Evolutionary conservation across 768 basidiomycete genomes (phyloP).

Genomic region (Trametes villosa): DNA sequence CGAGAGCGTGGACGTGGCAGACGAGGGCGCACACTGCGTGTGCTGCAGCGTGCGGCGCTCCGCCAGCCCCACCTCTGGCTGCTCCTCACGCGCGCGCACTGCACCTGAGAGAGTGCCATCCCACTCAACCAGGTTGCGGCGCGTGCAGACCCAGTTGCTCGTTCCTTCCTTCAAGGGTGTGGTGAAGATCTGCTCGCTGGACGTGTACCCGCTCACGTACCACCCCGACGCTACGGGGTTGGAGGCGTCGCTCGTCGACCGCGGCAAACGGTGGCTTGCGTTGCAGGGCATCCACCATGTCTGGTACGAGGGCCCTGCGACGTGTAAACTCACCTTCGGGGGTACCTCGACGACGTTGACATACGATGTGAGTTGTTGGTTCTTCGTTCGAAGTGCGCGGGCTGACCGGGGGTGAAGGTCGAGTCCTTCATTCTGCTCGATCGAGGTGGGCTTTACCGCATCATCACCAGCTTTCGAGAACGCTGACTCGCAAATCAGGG

Average conservation of each 20-base stretch:
- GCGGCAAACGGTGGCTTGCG: conserved; percentile 59
- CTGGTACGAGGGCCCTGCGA: conserved; percentile 54
- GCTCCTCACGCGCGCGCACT: neutral
- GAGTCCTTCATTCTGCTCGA: neutral
- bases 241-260: conserved; percentile 41
- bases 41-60: neutral
- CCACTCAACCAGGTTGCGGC: conserved; percentile 3
- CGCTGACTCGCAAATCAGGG: neutral
- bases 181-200: conserved; percentile 50
- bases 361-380: conserved; percentile 46
- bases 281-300: conserved; percentile 59
- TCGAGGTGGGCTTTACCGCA: neutral
- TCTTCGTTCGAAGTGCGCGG: neutral
- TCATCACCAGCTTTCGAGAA: neutral
- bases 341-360: conserved; percentile 41
- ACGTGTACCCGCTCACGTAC: conserved; percentile 57
- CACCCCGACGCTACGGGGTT: conserved; percentile 48
- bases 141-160: conserved; percentile 40
- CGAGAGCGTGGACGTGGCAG: conserved; percentile 57
- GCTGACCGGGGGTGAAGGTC: conserved; percentile 26
- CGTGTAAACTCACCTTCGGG: conserved; percentile 14
- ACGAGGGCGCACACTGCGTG: conserved; percentile 25
- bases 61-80: neutral
- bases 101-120: neutral
- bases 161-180: conserved; percentile 52